Base-by-base conservation (phyloP, 129 eudicot species). In the Centaurea solstitialis region DNA sequence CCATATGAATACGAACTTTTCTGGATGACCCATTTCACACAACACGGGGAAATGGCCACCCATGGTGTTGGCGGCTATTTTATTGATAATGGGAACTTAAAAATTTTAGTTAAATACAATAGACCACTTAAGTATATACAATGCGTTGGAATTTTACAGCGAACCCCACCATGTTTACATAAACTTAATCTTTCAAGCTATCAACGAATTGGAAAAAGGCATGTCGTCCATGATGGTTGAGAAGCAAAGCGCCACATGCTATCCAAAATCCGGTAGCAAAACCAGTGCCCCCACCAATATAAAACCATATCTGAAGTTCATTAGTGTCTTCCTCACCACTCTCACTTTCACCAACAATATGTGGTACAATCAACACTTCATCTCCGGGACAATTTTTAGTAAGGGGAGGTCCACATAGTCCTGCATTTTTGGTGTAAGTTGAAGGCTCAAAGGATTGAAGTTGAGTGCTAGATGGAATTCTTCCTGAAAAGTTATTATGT, bases 401-500 rank as follows among this genome's bases (percentile, higher is more conserved):
- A 22, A 82, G 24, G 30, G 84, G 83, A 24, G 62, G 62, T 50
- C 62, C 62, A 50, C 62, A 50, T 50, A 81, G 78, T 3, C 53
- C 75, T 0, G 47, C 22, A 39, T 86, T 86, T 18, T 76, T 81
- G 11, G n/a, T 5, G 30, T 65, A 86, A 0, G 47, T 2, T 11
- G 79, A 26, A 5, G 73, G 61, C 9, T 79, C 72, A 37, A 79
- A 68, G 39, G 84, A 79, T 5, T 72, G 78, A 0, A 75, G 38
- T 33, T 82, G 85, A 22, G 22, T 71, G 18, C 79, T 41, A 3
- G 71, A 30, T 69, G 89, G 87, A 13, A 86, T 82, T 53, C 41
- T 72, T 1, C 89, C 85, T 9, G 85, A 79, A 15, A 86, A 43
- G 47, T 81, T 73, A 69, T 86, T 86, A 28, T 77, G 61, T 22